Evolutionary conservation across 2,329 filamentous ascomycete species (phyloP).

Genomic region (Emydomyces testavorans): DNA sequence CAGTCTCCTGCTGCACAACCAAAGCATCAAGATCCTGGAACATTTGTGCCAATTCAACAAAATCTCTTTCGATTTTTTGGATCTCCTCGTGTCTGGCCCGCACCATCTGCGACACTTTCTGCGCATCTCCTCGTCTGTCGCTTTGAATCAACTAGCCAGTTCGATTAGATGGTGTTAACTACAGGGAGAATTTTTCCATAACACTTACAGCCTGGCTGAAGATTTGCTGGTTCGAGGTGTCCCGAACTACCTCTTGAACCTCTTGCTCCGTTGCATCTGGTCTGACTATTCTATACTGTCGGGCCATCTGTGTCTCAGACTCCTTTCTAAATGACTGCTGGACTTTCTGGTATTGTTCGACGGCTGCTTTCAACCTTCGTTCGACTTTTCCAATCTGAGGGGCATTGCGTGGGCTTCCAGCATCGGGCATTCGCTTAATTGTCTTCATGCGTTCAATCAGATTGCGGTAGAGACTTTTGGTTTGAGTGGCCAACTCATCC

Average conservation of each 20-base stretch:
- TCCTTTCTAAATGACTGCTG: conserved; percentile 72
- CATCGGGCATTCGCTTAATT: conserved; percentile 72
- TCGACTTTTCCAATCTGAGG: conserved; percentile 74
- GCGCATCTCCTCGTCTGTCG: conserved; percentile 69
- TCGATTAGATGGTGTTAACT: not conserved
- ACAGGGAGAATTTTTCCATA: conserved; percentile 15
- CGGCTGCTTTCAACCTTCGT: conserved; percentile 65
- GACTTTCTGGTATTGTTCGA: conserved; percentile 67
- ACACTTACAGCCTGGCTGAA: conserved; percentile 62
- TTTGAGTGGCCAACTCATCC: conserved; percentile 61
- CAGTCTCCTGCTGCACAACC: conserved; percentile 73
- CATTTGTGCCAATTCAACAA: conserved; percentile 74
- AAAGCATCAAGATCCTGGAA: conserved; percentile 83
- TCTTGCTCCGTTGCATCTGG: conserved; percentile 71
- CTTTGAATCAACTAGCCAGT: conserved; percentile 55
- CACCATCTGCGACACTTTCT: conserved; percentile 66
- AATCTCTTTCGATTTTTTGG: conserved; percentile 81
- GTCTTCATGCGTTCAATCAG: conserved; percentile 68
- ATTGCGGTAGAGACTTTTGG: conserved; percentile 70
- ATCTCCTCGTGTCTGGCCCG: conserved; percentile 75
- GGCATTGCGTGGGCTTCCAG: conserved; percentile 59
- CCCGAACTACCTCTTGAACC: conserved; percentile 64
- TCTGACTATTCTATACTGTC: conserved; percentile 81
- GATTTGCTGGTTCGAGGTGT: conserved; percentile 58
- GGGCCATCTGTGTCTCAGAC: conserved; percentile 69